Percentiles rank a stretch among this genome's conserved stretches.
Evolutionary conservation across 805 yeast genomes (phyloP).

Genomic region (Wickerhamomyces queroliae): DNA sequence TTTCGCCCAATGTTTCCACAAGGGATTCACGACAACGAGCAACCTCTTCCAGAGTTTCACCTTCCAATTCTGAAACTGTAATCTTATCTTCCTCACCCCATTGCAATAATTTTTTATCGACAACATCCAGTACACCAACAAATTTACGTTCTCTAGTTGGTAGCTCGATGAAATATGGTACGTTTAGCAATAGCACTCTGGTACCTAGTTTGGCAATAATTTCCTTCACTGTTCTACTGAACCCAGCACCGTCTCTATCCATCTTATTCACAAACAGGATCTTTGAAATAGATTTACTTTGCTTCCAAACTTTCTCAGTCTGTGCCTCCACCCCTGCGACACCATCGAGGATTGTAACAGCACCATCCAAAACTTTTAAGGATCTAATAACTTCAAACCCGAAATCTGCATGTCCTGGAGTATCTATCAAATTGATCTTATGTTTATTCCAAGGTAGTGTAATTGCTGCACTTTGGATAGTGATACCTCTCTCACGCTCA

Average conservation of each 20-base stretch:
- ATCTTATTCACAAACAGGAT: slow-evolving; percentile 85
- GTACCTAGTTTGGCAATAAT: slow-evolving; percentile 72
- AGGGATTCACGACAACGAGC: slow-evolving; percentile 61
- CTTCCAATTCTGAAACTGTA: slow-evolving; percentile 37
- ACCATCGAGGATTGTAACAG: slow-evolving; percentile 86
- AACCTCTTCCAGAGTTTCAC: slow-evolving; percentile 41
- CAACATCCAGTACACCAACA: slow-evolving; percentile 70
- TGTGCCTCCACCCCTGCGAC: slow-evolving; percentile 99
- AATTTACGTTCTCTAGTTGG: slow-evolving; percentile 35
- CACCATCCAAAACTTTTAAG: slow-evolving; percentile 88
- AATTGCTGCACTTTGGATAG: slow-evolving; percentile 95
- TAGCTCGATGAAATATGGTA: slow-evolving; percentile 63
- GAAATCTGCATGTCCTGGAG: slow-evolving; percentile 98
- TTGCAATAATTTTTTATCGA: slow-evolving; percentile 51
- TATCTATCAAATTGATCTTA: slow-evolving; percentile 84
- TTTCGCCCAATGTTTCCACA: slow-evolving; percentile 78
- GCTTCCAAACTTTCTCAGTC: slow-evolving; percentile 95
- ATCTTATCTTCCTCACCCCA: slow-evolving; percentile 47
- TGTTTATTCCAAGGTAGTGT: slow-evolving; percentile 79
- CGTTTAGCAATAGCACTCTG: slow-evolving; percentile 64
- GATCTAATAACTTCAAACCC: slow-evolving; percentile 91
- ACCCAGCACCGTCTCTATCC: slow-evolving; percentile 97
- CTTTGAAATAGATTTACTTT: slow-evolving; percentile 72
- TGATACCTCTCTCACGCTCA: slow-evolving; percentile 89
- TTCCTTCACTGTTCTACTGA: slow-evolving; percentile 82